Conservation (phyloP, 106 monocot species). For the Agapanthus africanus region DNA sequence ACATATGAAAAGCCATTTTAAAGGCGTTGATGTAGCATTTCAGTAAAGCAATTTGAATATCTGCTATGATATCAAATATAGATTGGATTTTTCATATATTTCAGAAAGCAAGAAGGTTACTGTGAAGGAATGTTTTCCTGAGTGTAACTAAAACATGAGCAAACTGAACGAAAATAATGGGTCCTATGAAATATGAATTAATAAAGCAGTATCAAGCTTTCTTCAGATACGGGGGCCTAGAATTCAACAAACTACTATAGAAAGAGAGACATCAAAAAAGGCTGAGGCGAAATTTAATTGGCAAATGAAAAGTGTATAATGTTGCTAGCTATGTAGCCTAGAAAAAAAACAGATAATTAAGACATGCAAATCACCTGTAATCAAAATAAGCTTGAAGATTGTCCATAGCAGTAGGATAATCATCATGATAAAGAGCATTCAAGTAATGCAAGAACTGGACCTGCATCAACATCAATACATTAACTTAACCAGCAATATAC, state of each 20-base stretch:
- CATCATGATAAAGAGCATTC: slow-evolving; percentile 69
- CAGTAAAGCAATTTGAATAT: neutral
- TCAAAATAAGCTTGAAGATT: slow-evolving; percentile 89
- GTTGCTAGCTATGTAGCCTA: neutral
- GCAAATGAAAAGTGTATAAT: neutral
- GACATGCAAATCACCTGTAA: slow-evolving; percentile 51
- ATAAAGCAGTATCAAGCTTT: neutral
- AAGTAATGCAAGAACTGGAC: slow-evolving; percentile 76
- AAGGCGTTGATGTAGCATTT: neutral
- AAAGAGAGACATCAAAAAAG: neutral
- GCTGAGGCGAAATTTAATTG: neutral
- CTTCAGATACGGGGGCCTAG: neutral
- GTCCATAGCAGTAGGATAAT: slow-evolving; percentile 73
- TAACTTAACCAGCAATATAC: neutral
- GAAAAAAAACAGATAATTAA: slow-evolving; percentile 1
- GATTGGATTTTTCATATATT: neutral
- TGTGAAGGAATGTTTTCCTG: neutral
- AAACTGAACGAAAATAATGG: neutral
- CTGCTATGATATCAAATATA: neutral
- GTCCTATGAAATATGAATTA: neutral
- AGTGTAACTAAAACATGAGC: neutral
- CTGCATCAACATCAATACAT: slow-evolving; percentile 29
- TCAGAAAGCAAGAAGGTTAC: neutral
- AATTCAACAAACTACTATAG: neutral
- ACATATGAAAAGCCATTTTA: neutral